Base-by-base conservation (phyloP, 208 protist genomes). In the Giardia duodenalis region DNA sequence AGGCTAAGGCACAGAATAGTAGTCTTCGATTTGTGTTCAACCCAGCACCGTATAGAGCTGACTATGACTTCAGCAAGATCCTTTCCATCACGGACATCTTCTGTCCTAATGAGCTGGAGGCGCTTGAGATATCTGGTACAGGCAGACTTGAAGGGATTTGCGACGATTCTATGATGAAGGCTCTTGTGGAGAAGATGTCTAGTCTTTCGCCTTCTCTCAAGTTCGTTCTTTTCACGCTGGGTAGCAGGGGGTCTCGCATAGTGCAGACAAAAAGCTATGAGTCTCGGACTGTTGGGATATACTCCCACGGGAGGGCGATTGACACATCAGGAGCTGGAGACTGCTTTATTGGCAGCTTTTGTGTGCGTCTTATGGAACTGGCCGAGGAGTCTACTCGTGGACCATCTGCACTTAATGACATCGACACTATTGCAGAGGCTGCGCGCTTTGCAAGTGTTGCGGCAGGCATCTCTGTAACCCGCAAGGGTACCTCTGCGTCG, bases 281-380 rank as follows among this genome's bases (percentile, higher is more conserved):
- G 4, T 19, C 10, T 45, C 42, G 22, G 3, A 45, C 22, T 45
- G 88, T 91, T 45, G 44, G 44, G 45, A 45, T 30, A 4, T 30
- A 47, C 2, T 42, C n/a, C n/a, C 44, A 43, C 0, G 45, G 1
- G 1, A 10, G 19, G 19, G 43, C 46, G 4, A 45, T 91, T n/a
- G 88, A 91, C 44, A 91, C 88, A 0, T 48, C 88, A 0, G 88
- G 88, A 2, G 88, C 88, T 30, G 88, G 88, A 0, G 88, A 91
- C 88, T 91, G 88, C 88, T 91, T 22, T 19, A 46, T 91, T n/a
- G 88, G 88, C 44, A n/a, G 42, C 2, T 48, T 91, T 45, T 46
- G 45, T 48, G 88, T 76, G 19, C 57, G 57, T 30, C 57, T 76
- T 30, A 39, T 30, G 19, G 57, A 76, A 30, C 57, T 76, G 19